Evolutionary conservation across 495 filamentous ascomycete genomes (phyloP).

Genomic region (Margaritispora aquatica): DNA sequence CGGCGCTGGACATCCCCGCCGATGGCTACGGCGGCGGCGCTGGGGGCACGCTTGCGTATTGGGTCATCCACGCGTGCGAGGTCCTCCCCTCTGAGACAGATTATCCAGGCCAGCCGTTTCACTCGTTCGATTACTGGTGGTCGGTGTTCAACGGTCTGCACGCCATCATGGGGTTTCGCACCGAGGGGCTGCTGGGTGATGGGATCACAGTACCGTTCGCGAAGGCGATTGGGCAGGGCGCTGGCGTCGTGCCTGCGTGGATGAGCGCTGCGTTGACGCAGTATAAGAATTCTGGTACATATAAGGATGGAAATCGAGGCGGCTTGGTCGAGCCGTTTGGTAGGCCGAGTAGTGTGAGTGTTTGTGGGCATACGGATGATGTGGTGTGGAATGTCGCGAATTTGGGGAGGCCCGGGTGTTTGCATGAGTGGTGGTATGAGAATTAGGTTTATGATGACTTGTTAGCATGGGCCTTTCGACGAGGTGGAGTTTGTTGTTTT

Average conservation of each 20-base stretch:
- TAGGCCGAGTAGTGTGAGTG: neutral
- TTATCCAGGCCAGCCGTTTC: neutral
- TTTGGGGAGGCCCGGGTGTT: neutral
- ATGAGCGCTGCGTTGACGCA: neutral
- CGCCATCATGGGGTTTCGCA: neutral
- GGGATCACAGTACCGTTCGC: neutral
- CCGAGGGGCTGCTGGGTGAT: neutral
- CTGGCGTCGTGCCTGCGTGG: neutral
- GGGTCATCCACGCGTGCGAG: slow-evolving; percentile 4
- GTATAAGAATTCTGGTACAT: neutral
- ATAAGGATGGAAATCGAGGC: neutral
- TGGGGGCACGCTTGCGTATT: slow-evolving; percentile 3
- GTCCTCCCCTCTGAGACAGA: neutral
- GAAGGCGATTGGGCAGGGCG: neutral
- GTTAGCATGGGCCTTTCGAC: no score
- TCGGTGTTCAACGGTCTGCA: neutral
- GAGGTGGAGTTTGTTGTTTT: no score
- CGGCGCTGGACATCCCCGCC: neutral
- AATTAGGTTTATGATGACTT: no score
- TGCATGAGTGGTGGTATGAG: neutral
- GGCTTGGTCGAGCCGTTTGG: neutral
- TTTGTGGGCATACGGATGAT: slow-evolving; percentile 2
- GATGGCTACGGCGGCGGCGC: slow-evolving; percentile 1
- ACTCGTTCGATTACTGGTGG: neutral
- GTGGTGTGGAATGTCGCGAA: neutral